Evolutionary conservation across 345 rosid genomes (phyloP).

Genomic region (Eucalyptus paniculata): DNA sequence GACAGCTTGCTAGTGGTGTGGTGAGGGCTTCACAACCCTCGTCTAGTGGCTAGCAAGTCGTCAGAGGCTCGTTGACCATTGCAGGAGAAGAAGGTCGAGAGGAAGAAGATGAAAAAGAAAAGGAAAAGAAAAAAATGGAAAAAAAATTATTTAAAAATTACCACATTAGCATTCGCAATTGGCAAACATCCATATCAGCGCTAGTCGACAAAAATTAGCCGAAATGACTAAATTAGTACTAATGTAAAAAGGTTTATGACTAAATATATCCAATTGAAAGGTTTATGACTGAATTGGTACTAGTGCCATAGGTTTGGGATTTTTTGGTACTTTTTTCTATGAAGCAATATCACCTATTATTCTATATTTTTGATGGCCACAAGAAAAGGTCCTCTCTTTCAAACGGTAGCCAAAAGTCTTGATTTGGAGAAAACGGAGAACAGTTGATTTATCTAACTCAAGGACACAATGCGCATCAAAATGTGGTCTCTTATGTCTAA

Average conservation of each 20-base stretch:
- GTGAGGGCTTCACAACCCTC: no score
- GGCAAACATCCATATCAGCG: fast-evolving
- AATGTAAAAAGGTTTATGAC: no score
- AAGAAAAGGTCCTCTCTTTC: background rate
- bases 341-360: background rate
- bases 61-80: fast-evolving
- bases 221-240: no score
- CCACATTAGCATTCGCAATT: no score
- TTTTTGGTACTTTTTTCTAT: no score
- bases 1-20: fast-evolving
- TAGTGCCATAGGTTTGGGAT: fast-evolving
- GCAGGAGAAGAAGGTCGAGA: fast-evolving
- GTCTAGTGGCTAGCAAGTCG: fast-evolving
- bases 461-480: background rate
- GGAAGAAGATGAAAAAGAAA: no score
- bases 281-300: fast-evolving
- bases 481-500: background rate
- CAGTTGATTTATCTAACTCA: no score
- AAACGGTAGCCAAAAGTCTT: background rate
- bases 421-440: background rate
- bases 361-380: background rate
- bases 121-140: no score
- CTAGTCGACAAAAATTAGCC: fast-evolving
- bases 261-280: fast-evolving
- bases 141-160: no score